Evolutionary conservation across 306 rosid genomes (phyloP), one percentile per base, ranked within the genome.

Genomic region (Cicer cuneatum): DNA sequence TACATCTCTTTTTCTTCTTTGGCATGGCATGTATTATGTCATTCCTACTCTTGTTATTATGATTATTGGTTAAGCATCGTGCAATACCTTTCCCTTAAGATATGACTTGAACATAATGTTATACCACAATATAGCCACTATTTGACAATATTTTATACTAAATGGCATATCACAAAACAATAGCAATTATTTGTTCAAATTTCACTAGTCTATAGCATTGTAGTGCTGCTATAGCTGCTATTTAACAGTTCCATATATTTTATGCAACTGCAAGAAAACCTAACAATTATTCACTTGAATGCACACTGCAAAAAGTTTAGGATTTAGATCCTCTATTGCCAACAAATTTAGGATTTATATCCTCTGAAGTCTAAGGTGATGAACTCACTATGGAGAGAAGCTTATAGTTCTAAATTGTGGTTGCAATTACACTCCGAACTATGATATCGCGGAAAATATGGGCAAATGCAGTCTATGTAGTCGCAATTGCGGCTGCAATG

Each of bases 51-150:
- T 51, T 33, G 57, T 39, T 54, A 33, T 7, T 3, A 37, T 52
- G 42, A 45, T 37, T 24, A 14, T 14, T 61, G 29, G 38, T 38
- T 38, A 35, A 59, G 71, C 71, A 71, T 9, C 13, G 29, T 19
- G 46, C 71, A 71, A 14, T 72, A 53, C 49, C 76, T 59, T 51
- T 58, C 29, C 63, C 75, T 48, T 39, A 12, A 60, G 53, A 51
- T 29, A 58, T 16, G 75, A 66, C 48, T 33, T 35, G 75, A 78
- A 33, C 33, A 29, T 29, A 29, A 29, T 29, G 35, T 29, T 29
- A 29, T 29, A 29, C 35, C 35, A 29, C 35, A 29, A 29, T 29
- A 29, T 29, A 29, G 35, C 35, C 0, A 29, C 35, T 4, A 29
- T 29, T 29, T 29, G 5, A 29, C 35, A 29, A 29, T 29, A 29